Evolutionary conservation across 2,329 filamentous ascomycete genomes (phyloP), one percentile per base, ranked within the genome.

Genomic region (Colletotrichum kahawae): DNA sequence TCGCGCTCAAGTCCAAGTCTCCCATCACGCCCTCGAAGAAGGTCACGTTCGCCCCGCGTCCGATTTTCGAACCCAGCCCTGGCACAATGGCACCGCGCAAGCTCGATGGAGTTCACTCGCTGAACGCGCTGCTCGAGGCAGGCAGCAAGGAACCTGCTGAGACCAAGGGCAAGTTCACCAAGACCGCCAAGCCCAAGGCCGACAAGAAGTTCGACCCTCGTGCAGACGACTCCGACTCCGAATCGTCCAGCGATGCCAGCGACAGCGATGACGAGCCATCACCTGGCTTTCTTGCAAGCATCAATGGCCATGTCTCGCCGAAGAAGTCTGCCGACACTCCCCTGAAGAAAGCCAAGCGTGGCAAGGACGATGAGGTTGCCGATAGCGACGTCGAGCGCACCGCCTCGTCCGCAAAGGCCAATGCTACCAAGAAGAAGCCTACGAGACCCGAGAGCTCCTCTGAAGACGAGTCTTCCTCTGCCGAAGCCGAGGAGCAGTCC

Each of bases 301-400:
- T 75, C 36, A 77, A 78, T 73, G 76, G 71, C 38, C 56, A 68
- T 56, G 51, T 43, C 5, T 59, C 57, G 24, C 63, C 73, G 12
- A 69, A 54, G 62, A 76, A 76, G 51, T 27, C 72, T 27, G 62
- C 71, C 51, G 57, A 56, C 13, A 67, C 73, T 9, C 72, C 77
- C 7, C 31, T 71, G 60, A 77, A 78, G 67, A 69, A 75, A 33
- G 56, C 65, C 48, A 71, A 75, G 69, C 81, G 79, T 73, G 80
- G 77, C 80, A 82, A 83, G 77, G 75, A 82, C 57, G 82, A 84
- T 27, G 85, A 86, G 76, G 85, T 87, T 74, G 84, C 84, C 79
- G 85, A 87, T 71, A 87, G 85, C 78, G 84, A 87, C 78, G 82
- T 78, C 78, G 85, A 86, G 75, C 82, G 82, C 70, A 81, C 80